Evolutionary conservation across 2,329 filamentous ascomycete species (phyloP), one percentile per base, ranked within the genome.

Genomic region (Corynespora cassiicola): DNA sequence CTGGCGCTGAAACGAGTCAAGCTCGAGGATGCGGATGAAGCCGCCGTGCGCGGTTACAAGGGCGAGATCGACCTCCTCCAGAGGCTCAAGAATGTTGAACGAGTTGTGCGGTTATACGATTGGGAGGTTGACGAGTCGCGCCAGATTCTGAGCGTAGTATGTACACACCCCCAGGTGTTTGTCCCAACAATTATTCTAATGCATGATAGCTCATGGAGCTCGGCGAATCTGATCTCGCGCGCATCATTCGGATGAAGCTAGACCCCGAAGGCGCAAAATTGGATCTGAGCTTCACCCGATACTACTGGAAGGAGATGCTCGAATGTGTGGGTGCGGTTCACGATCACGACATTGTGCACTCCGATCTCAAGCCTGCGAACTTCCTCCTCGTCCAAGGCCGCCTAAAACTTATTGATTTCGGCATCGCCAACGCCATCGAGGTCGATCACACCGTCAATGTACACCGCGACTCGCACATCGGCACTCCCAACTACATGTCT

Each of bases 231-330:
- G 94, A 99, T 68, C 80, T 99, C 59, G 88, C 95, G 62, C 89
- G 86, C 38, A 84, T 97, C 36, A 79, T 99, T 50, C 85, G 84
- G 22, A 81, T 85, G 50, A 57, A 88, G 85, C 58, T 80, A 77
- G 66, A 70, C 41, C 57, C 59, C 3, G 58, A 61, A 10, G 82
- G 87, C 36, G 82, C 88, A 24, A 81, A 79, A 43, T 86, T 99
- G 45, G 94, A 99, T 63, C 80, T 89, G 2, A 88, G 87, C 36
- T 96, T 97, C 66, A 90, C 94, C 9, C 87, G 94, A n/a, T 95
- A 88, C 71, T 96, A 96, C 75, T 99, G 94, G 94, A 94, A 95
- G 68, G 94, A 99, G 71, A 99, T 99, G 94, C 84, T 99, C 12
- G 90, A 96, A 67, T 97, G 94, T 64, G 83, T 99, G 5, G 82